Evolutionary conservation across 768 basidiomycete species (phyloP).

Genomic region (Panellus pusillus): DNA sequence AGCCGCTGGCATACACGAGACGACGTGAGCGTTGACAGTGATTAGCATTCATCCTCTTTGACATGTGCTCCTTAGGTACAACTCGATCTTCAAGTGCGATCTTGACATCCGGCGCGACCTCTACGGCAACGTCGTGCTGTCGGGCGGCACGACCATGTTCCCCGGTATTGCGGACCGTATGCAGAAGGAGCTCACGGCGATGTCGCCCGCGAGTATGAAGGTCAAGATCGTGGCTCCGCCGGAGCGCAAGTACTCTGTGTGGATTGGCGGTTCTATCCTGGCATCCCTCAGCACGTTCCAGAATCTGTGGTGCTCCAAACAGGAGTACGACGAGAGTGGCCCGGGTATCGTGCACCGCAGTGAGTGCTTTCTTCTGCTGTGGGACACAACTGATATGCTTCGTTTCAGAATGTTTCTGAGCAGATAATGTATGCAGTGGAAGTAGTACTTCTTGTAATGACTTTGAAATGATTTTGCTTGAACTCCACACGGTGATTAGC

Average conservation of each 20-base stretch:
- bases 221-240: slow-evolving; percentile 94
- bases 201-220: slow-evolving; percentile 90
- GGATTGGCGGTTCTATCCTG: slow-evolving; percentile 87
- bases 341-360: slow-evolving; percentile 79
- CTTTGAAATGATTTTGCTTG: neutral
- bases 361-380: neutral
- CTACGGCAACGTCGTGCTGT: slow-evolving; percentile 83
- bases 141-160: slow-evolving; percentile 95
- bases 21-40: slow-evolving; percentile 48
- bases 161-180: slow-evolving; percentile 94
- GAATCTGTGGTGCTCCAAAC: slow-evolving; percentile 92
- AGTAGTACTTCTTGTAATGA: neutral
- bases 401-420: slow-evolving; percentile 15
- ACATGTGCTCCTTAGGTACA: slow-evolving; percentile 42
- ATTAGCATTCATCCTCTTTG: slow-evolving; percentile 34
- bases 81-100: slow-evolving; percentile 89
- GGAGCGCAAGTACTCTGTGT: slow-evolving; percentile 94
- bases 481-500: neutral
- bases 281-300: slow-evolving; percentile 95
- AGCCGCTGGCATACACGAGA: slow-evolving; percentile 90
- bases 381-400: neutral
- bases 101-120: slow-evolving; percentile 81
- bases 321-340: slow-evolving; percentile 88
- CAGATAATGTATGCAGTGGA: neutral
- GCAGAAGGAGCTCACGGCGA: slow-evolving; percentile 88